Evolutionary conservation across 306 rosid genomes (phyloP).

Genomic region (Sphenostylis stenocarpa): DNA sequence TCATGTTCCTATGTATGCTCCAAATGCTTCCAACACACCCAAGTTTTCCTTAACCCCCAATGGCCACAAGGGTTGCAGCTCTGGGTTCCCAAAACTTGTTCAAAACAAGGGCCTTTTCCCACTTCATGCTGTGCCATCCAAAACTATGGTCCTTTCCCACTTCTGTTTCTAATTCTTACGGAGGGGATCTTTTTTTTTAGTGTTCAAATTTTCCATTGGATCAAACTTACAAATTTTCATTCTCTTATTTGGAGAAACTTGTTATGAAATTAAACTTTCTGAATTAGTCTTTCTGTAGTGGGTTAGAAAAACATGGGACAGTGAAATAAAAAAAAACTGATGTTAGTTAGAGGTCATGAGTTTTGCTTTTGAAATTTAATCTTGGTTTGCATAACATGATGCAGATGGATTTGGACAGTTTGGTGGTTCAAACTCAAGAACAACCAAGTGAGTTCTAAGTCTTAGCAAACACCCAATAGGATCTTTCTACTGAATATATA

Average conservation of each 20-base stretch:
- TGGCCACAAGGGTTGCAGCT: slow-evolving; percentile 29
- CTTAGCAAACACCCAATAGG: background rate
- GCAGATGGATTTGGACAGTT: slow-evolving; percentile 47
- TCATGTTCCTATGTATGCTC: background rate
- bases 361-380: background rate
- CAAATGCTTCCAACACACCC: slow-evolving; percentile 5
- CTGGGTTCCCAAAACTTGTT: slow-evolving; percentile 39
- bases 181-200: background rate
- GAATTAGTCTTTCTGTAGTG: too few relatives aligned
- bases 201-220: background rate
- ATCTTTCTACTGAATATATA: background rate
- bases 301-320: too few relatives aligned
- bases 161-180: background rate
- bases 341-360: background rate
- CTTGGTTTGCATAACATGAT: background rate
- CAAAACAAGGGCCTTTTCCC: slow-evolving; percentile 40
- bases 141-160: slow-evolving; percentile 44
- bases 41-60: slow-evolving; percentile 24
- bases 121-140: slow-evolving; percentile 36
- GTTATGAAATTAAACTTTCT: background rate
- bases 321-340: too few relatives aligned
- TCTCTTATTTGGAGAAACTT: background rate
- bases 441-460: slow-evolving; percentile 36
- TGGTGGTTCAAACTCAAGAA: slow-evolving; percentile 20
- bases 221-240: background rate